Base-by-base conservation (phyloP, 371 early-diverging fungal species). In the Phascolomyces articulosus region DNA sequence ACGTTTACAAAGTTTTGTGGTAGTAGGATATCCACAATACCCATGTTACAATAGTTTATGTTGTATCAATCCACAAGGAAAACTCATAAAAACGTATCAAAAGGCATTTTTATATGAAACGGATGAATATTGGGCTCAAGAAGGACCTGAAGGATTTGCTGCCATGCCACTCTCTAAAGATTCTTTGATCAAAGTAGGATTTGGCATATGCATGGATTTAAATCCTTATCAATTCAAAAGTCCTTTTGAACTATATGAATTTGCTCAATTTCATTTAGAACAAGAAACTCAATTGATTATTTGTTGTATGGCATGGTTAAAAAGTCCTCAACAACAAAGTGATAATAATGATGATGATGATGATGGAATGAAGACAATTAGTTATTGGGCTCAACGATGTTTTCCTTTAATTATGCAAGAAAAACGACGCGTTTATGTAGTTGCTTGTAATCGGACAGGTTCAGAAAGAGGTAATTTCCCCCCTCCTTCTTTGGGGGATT, bases 141-240 rank as follows among this genome's bases (percentile, higher is more conserved):
- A 87, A 69, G 94, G 94, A 0, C 78, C 79, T 38, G n/a, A n/a
- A n/a, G 88, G 81, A 10, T 94, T 94, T 70, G 62, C 11, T 34
- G 6, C 34, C 34, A 1, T 67, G 27, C 77, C 86, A 0, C 65
- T 78, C 16, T 49, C 75, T 16, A 65, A 86, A 2, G 51, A 75
- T 15, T 70, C 70, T 3, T 53, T 87, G 15, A 89, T 87, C 16
- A 82, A 85, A 68, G 84, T 90, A 13, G 92, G 91, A 13, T 77
- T 89, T 58, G 94, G 89, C 9, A 92, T 92, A 13, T 93, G 93
- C 66, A 93, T 94, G 94, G 94, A 94, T 72, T 53, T 94, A 26
- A 93, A 92, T 67, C 94, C 93, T 0, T 87, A 88, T 66, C 72
- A 78, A 49, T 94, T 93, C 72, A 67, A 85, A 70, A 70, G 89